Evolutionary conservation across 257 asterid genomes (phyloP).

Genomic region (Ilex aquifolium): DNA sequence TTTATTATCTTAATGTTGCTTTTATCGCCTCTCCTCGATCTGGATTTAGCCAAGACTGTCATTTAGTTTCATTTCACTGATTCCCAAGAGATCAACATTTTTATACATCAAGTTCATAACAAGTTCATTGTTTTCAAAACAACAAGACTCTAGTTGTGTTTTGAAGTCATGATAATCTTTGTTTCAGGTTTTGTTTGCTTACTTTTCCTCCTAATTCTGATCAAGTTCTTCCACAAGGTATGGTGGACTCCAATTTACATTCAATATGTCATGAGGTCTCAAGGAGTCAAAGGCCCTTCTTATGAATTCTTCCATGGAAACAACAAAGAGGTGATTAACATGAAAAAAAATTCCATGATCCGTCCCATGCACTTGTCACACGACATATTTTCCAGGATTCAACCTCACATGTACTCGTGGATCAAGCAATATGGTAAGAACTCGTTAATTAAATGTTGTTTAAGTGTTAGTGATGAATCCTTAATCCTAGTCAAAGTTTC

Average conservation of each 20-base stretch:
- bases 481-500: too few species aligned
- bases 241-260: slow-evolving; percentile 40
- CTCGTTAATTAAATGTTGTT: background rate
- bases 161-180: background rate
- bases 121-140: too few species aligned
- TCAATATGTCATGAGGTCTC: slow-evolving; percentile 22
- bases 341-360: slow-evolving; percentile 21
- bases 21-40: too few species aligned
- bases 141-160: too few species aligned
- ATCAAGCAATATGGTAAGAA: slow-evolving; percentile 39
- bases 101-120: too few species aligned
- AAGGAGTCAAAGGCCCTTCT: slow-evolving; percentile 53
- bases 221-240: slow-evolving; percentile 20
- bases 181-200: slow-evolving; percentile 6
- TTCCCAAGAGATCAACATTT: too few species aligned
- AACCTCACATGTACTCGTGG: slow-evolving; percentile 51
- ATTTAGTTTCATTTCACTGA: too few species aligned
- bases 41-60: too few species aligned
- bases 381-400: slow-evolving; percentile 40
- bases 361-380: slow-evolving; percentile 37
- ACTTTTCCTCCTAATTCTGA: slow-evolving; percentile 6
- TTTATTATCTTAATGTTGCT: too few species aligned
- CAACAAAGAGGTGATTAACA: slow-evolving; percentile 35
- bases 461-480: background rate
- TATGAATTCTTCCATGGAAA: slow-evolving; percentile 43